phyloP scores from a whole-genome alignment of 805 yeast genomes.

The Pichia nakasei region DNA sequence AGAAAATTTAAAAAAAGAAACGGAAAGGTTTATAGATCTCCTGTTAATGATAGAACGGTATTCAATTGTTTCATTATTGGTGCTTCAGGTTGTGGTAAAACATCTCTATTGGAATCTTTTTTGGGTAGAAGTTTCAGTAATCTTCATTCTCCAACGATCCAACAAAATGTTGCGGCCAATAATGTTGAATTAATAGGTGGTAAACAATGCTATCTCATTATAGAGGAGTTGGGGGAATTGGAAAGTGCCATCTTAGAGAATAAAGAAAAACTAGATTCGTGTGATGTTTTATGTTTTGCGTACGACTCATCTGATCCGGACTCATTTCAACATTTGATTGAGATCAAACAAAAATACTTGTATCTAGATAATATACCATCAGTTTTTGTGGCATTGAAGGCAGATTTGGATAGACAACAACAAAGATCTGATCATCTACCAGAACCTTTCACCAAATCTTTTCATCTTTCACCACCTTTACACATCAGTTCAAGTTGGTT shows the following conservation, averaged over 20 bases:
- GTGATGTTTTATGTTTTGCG: conserved; percentile 84
- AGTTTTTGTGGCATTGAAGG: conserved; percentile 85
- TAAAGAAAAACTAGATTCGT: conserved; percentile 57
- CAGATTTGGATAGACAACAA: conserved; percentile 92
- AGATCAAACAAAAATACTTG: conserved; percentile 53
- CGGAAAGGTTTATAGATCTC: conserved; percentile 56
- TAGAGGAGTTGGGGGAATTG: conserved; percentile 84
- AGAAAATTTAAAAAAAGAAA: conserved; percentile 59
- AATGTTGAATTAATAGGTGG: conserved; percentile 93
- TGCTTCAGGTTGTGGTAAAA: conserved; percentile 78
- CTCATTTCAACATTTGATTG: conserved; percentile 75
- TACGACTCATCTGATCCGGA: conserved; percentile 97
- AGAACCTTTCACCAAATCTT: conserved; percentile 65
- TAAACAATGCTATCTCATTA: conserved; percentile 82
- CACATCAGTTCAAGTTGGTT: conserved; percentile 91
- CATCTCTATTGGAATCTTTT: conserved; percentile 75
- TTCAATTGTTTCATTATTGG: conserved; percentile 88
- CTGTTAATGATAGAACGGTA: conserved; percentile 76
- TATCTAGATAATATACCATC: conserved; percentile 61
- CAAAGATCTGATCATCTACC: conserved; percentile 84
- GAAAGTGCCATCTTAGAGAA: conserved; percentile 79
- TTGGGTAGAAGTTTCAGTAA: conserved; percentile 65
- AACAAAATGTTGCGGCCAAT: conserved; percentile 77
- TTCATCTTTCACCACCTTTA: conserved; percentile 69
- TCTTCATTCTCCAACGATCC: conserved; percentile 69